These are phyloP conservation scores for Ophiostoma ulmi DNA, from an alignment of 2,329 filamentous ascomycete genomes.

Conservation along the genomic window DNA sequence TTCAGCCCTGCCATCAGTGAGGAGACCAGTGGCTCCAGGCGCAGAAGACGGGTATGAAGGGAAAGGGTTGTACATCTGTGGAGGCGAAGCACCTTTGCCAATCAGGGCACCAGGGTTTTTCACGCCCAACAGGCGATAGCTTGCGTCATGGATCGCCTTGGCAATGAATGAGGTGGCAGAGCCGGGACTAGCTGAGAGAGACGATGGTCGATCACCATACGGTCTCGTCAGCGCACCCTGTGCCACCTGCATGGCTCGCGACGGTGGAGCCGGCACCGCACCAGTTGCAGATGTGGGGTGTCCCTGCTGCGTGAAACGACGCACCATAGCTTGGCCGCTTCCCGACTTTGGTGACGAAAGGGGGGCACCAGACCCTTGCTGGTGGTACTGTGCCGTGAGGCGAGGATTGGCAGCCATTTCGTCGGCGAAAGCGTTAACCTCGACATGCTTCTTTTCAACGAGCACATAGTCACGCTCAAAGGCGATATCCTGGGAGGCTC, in stretches of 20 bases:
- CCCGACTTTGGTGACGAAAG: slow-evolving; percentile 47
- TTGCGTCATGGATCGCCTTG: slow-evolving; percentile 92
- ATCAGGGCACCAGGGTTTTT: slow-evolving; percentile 60
- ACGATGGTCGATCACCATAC: slow-evolving; percentile 65
- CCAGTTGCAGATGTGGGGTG: slow-evolving; percentile 63
- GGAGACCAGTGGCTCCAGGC: slow-evolving; percentile 21
- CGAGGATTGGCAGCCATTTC: slow-evolving; percentile 82
- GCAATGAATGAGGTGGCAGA: slow-evolving; percentile 88
- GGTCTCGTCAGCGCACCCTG: slow-evolving; percentile 55
- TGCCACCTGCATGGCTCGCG: slow-evolving; percentile 69
- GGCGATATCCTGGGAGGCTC: slow-evolving; percentile 77
- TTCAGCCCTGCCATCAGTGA: slow-evolving; percentile 30
- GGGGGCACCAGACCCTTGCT: slow-evolving; percentile 34
- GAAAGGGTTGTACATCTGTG: slow-evolving; percentile 72
- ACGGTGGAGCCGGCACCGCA: slow-evolving; percentile 60
- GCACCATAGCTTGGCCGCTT: slow-evolving; percentile 58
- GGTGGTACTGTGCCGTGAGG: slow-evolving; percentile 43
- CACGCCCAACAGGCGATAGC: slow-evolving; percentile 66
- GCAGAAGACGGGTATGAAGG: slow-evolving; percentile 67
- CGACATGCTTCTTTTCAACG: slow-evolving; percentile 89
- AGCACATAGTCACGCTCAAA: slow-evolving; percentile 93
- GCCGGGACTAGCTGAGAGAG: slow-evolving; percentile 63
- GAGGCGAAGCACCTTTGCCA: slow-evolving; percentile 64
- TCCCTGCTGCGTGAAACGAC: slow-evolving; percentile 74
- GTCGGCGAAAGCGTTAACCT: slow-evolving; percentile 95